Evolutionary conservation across 129 eudicot genomes (phyloP), one percentile per base, ranked within the genome.

Genomic region (Deinandra increscens): DNA sequence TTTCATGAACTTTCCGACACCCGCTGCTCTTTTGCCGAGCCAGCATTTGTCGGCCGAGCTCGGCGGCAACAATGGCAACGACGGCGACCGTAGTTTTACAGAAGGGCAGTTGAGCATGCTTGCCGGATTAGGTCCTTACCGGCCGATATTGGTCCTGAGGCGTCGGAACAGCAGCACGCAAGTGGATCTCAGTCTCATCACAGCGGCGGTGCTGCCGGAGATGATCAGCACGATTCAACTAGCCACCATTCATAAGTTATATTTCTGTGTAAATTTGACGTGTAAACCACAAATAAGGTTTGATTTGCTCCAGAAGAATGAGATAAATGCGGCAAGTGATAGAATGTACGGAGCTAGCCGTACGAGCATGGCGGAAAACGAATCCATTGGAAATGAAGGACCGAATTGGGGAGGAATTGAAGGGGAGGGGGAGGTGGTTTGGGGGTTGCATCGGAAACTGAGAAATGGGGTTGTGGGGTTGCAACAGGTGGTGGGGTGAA

Each of bases 1-100:
- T 78, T 91, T 91, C 68, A 84, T 91, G 97, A 91, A 91, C 60
- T 88, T 91, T 45, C 94, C 96, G 41, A 83, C 94, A 4, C 94
- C 96, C 0, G 84, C 88, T 1, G 96, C 96, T 0, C 70, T 88
- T 4, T 64, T 88, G 82, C 97, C 97, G 0, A 31, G 87, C 56
- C 94, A 86, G 68, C 88, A 83, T 31, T 64, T 86, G 63, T 76
- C 83, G 0, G 61, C 68, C 6, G 69, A 77, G 17, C 68, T 72
- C 9, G 84, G 74, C 11, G 73, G 79, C 20, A 66, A 19, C 49
- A 7, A 63, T 0, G 36, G 74, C 2, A 58, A 76, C 7, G 70
- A 83, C 17, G 74, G 81, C 43, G 70, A 66, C 0, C 77, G 88
- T 39, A 87, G 85, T 7, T 71, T 76, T 45, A 85, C 81, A 4